Evolutionary conservation across 306 rosid species (phyloP), one percentile per base, ranked within the genome.

Genomic region (Abrus pulchellus): DNA sequence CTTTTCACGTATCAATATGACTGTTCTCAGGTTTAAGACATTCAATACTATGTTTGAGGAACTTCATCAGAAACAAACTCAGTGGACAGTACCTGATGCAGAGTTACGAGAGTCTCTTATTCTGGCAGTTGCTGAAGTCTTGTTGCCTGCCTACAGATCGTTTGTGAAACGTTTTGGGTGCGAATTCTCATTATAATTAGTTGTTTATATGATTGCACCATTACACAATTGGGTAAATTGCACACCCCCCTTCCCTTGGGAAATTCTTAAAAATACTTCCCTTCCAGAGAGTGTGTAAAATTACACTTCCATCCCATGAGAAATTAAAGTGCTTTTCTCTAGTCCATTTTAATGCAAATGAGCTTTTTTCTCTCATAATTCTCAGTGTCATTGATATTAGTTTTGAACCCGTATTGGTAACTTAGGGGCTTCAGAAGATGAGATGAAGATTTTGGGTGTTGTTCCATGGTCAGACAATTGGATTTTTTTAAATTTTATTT

Each of bases 31-130:
- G 89, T 89, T 93, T 74, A 93, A 90, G 88, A 52, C 83, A 30
- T 89, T 90, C 85, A 93, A 90, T 83, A 63, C 85, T 80, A 92
- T 89, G 72, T 93, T 93, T 71, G 97, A 90, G 90, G 97, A 93
- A 53, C 89, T 90, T 75, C 96, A 93, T 84, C 97, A 93, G 83
- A 93, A 86, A 70, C 97, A 93, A 85, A 90, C 96, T 74, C 96
- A 93, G 72, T 93, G 97, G 97, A 83, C 97, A 3, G 97, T 89
- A 67, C 97, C 92, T 8, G 97, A 93, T 83, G 49, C 90, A 0
- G 96, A 93, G 90, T 85, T 93, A 81, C 91, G 94, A 77, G 97
- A 90, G 77, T 93, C 97, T 75, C 88, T 93, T 55, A 88, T 94
- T 76, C 97, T 93, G 47, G 90, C 96, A 0, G 96, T 93, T 55